A percentile compares a stretch with the other conserved stretches of the same genome.
Evolutionary conservation across 202 grass and related monocot species (phyloP).

Genomic region (Elaeis oleifera): DNA sequence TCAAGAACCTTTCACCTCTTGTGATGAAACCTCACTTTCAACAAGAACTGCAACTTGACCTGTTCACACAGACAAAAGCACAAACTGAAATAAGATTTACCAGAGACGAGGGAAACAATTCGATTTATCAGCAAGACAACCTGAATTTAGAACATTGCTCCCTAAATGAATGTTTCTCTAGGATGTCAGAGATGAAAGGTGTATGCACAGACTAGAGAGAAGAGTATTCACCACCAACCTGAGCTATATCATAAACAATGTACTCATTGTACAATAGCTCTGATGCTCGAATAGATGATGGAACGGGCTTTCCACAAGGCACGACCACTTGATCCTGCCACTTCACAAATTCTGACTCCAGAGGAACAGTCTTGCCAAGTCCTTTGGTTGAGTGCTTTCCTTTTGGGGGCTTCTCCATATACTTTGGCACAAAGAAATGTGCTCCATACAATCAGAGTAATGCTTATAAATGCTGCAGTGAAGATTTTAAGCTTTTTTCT

Average conservation of each 20-base stretch:
- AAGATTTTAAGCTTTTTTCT: too few species aligned
- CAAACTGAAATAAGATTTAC: background rate
- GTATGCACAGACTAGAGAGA: too few species aligned
- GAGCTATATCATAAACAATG: constrained; percentile 78
- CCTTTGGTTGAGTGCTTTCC: constrained; percentile 93
- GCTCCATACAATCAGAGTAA: background rate
- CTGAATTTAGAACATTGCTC: too few species aligned
- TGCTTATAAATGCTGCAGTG: too few species aligned
- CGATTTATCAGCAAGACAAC: too few species aligned
- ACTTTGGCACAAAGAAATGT: constrained; percentile 33
- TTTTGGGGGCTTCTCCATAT: constrained; percentile 77
- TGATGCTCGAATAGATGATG: constrained; percentile 47
- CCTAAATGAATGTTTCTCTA: too few species aligned
- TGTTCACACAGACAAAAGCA: constrained; percentile 19
- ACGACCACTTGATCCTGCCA: constrained; percentile 78
- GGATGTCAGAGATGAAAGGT: too few species aligned
- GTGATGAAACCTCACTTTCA: constrained; percentile 90
- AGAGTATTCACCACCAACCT: constrained; percentile 34
- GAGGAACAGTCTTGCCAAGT: constrained; percentile 75
- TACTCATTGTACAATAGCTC: constrained; percentile 93
- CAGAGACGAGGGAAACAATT: too few species aligned
- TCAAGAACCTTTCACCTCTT: constrained; percentile 39
- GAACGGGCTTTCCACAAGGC: constrained; percentile 79
- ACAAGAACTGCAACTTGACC: constrained; percentile 96
- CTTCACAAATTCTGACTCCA: constrained; percentile 59